A percentile compares a stretch with the other conserved stretches of the same genome.
phyloP scores from a whole-genome alignment of 2,329 filamentous ascomycete genomes.

The Penicillium griseofulvum region DNA sequence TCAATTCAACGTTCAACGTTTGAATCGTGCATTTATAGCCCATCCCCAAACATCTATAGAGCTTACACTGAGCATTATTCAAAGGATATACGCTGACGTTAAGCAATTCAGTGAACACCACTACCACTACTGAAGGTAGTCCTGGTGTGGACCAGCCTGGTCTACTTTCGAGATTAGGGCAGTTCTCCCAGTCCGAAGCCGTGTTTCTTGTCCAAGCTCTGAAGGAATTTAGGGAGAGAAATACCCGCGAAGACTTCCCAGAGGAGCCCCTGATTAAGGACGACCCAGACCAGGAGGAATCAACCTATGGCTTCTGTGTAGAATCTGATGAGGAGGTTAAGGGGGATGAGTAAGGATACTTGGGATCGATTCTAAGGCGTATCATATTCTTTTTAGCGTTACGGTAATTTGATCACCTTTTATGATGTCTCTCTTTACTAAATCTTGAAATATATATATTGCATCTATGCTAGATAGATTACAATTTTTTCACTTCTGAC shows the following conservation, averaged over 20 bases:
- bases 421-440: not conserved
- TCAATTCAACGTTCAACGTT: too few relatives aligned
- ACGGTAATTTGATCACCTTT: not conserved
- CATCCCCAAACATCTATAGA: too few relatives aligned
- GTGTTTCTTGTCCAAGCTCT: not conserved
- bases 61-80: not conserved
- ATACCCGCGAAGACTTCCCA: not conserved
- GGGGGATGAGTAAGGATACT: not conserved
- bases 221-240: not conserved
- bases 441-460: not conserved
- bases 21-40: too few relatives aligned
- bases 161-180: not conserved
- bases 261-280: not conserved
- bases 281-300: not conserved
- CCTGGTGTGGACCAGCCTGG: not conserved
- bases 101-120: not conserved
- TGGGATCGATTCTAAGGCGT: too few relatives aligned
- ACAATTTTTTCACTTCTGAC: too few relatives aligned
- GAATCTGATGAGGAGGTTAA: not conserved
- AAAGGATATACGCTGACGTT: not conserved
- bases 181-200: not conserved
- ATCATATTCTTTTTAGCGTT: not conserved
- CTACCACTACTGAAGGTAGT: not conserved
- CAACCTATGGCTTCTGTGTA: not conserved
- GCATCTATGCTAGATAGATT: too few relatives aligned